A percentile compares a stretch with the other conserved stretches of the same genome.
Evolutionary conservation across 768 basidiomycete genomes (phyloP).

Genomic region (Suillus paluster): DNA sequence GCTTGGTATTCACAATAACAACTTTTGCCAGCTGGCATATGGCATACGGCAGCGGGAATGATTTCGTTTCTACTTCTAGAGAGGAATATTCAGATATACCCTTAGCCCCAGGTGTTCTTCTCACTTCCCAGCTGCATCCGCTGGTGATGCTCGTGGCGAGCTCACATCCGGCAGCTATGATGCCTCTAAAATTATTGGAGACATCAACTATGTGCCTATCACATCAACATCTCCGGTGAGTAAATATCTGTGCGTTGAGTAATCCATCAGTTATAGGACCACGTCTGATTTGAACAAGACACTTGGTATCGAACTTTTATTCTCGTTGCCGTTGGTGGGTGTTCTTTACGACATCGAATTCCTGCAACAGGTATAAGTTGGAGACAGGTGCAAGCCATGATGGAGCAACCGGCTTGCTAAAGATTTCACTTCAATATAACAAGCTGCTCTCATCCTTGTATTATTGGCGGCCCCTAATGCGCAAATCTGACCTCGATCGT

Average conservation of each 20-base stretch:
- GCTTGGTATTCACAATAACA: neutral
- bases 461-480: conserved; percentile 26
- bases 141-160: conserved; percentile 15
- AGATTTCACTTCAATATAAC: conserved; percentile 9
- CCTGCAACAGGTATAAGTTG: conserved; percentile 16
- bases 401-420: conserved; percentile 18
- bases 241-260: conserved; percentile 39
- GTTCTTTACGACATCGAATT: neutral
- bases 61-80: conserved; percentile 11
- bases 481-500: conserved; percentile 39
- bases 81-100: neutral
- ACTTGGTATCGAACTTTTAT: conserved; percentile 38
- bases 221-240: conserved; percentile 37
- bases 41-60: neutral
- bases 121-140: conserved; percentile 35
- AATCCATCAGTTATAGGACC: conserved; percentile 32
- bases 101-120: conserved; percentile 27
- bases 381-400: conserved; percentile 27
- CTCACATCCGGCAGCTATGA: conserved; percentile 23
- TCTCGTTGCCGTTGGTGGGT: conserved; percentile 14
- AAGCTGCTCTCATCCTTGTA: conserved; percentile 9
- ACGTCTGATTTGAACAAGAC: conserved; percentile 26
- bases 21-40: neutral
- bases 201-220: conserved; percentile 25
- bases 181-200: conserved; percentile 16